Conservation (phyloP, 2,329 filamentous ascomycete genomes). For the Colletotrichum sp. region DNA sequence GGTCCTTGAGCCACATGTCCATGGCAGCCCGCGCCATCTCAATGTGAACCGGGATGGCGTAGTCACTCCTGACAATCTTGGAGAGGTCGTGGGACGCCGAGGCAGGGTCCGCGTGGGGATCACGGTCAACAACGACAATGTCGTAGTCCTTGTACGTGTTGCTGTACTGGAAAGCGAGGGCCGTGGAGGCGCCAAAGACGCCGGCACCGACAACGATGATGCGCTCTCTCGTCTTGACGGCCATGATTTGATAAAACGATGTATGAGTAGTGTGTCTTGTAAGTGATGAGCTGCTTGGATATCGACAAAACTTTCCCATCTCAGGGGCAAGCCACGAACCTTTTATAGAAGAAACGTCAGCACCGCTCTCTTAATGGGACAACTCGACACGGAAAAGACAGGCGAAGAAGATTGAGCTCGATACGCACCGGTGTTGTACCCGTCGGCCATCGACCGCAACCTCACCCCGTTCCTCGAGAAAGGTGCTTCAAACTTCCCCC, state of each 20-base stretch:
- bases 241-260: not conserved
- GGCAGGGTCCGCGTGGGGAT: conserved; percentile 39
- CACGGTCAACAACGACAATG: conserved; percentile 42
- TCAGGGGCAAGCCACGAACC: not conserved
- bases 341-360: not conserved
- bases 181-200: conserved; percentile 50
- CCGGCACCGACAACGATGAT: conserved; percentile 47
- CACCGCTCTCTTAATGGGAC: not conserved
- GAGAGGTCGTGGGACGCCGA: conserved; percentile 53
- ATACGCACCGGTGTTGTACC: not conserved
- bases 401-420: not conserved
- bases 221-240: not conserved
- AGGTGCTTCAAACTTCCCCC: not conserved
- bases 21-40: conserved; percentile 44
- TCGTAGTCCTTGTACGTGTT: conserved; percentile 25
- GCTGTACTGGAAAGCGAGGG: conserved; percentile 32
- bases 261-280: not conserved
- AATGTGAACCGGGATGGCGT: conserved; percentile 43
- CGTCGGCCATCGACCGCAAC: not conserved
- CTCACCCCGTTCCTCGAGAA: not conserved
- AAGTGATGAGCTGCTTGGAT: not conserved
- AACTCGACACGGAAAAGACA: not conserved
- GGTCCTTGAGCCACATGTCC: conserved; percentile 44
- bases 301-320: not conserved
- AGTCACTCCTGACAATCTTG: conserved; percentile 50